Percentiles rank a stretch among this genome's conserved stretches.
phyloP scores from a whole-genome alignment of 345 rosid species.

The Linum lewisii region DNA sequence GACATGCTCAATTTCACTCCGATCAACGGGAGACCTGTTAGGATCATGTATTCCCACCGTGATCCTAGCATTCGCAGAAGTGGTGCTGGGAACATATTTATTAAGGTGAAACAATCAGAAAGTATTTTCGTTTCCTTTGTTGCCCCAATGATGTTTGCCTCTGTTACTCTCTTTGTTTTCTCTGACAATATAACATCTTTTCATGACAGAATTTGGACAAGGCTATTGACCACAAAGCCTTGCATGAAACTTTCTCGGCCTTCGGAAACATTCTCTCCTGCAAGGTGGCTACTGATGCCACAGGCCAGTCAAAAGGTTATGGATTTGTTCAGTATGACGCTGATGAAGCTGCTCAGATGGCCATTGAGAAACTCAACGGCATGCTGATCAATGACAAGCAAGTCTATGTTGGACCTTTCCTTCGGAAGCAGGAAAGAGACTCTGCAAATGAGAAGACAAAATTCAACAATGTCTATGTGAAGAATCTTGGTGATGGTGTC shows the following conservation, averaged over 20 bases:
- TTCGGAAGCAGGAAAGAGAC: conserved; percentile 90
- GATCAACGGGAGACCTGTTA: conserved; percentile 62
- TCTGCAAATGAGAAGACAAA: conserved; percentile 29
- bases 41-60: conserved; percentile 83
- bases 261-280: conserved; percentile 87
- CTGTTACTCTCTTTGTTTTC: conserved; percentile 3
- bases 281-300: conserved; percentile 77
- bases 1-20: conserved; percentile 68
- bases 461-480: conserved; percentile 85
- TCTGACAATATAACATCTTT: not conserved
- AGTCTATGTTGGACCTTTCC: conserved; percentile 91
- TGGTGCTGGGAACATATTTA: conserved; percentile 93
- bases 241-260: conserved; percentile 71
- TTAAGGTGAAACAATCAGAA: conserved; percentile 44
- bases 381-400: conserved; percentile 94
- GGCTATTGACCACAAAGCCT: conserved; percentile 78
- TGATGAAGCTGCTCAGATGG: conserved; percentile 71
- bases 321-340: conserved; percentile 88
- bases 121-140: not conserved
- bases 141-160: not conserved
- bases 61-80: conserved; percentile 69
- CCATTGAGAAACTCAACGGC: conserved; percentile 72
- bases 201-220: conserved; percentile 70
- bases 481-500: conserved; percentile 64
- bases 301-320: conserved; percentile 89